A percentile compares a stretch with the other conserved stretches of the same genome.
These are phyloP conservation scores for Endothia cerciana DNA, from an alignment of 2,329 filamentous ascomycete species.

Conservation along the genomic window DNA sequence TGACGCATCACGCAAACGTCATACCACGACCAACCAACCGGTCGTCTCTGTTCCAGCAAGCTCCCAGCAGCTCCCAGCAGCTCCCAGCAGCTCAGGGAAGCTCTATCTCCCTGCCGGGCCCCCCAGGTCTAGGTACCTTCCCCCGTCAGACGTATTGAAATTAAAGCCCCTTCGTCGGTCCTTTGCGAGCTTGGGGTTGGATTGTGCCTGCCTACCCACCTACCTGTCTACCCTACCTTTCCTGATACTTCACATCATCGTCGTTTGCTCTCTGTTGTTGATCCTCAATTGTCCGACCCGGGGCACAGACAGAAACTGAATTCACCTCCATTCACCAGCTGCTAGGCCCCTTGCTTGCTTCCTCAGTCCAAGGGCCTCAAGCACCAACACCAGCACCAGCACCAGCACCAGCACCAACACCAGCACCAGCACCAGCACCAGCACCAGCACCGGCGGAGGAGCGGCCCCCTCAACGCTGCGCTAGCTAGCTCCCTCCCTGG, in stretches of 20 bases:
- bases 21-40: slow-evolving; percentile 4
- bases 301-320: background rate
- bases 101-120: background rate
- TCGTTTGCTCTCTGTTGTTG: background rate
- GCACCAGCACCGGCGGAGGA: background rate
- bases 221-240: background rate
- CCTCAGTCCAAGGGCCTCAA: background rate
- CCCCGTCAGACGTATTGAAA: too few species aligned
- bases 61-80: background rate
- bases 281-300: background rate
- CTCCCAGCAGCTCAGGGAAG: background rate
- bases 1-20: slow-evolving; percentile 10
- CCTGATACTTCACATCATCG: background rate
- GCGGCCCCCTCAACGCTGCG: background rate
- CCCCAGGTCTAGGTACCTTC: too few species aligned
- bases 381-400: too few species aligned
- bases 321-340: background rate
- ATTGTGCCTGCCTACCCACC: background rate
- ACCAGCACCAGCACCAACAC: too few species aligned
- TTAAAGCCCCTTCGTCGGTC: background rate
- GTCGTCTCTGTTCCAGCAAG: background rate
- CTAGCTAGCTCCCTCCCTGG: background rate
- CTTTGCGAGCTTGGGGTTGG: background rate
- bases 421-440: too few species aligned
- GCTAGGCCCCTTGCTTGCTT: background rate